A percentile compares a stretch with the other conserved stretches of the same genome.
These are phyloP conservation scores for Ustulina deusta DNA, from an alignment of 2,329 filamentous ascomycete genomes.

Conservation along the genomic window DNA sequence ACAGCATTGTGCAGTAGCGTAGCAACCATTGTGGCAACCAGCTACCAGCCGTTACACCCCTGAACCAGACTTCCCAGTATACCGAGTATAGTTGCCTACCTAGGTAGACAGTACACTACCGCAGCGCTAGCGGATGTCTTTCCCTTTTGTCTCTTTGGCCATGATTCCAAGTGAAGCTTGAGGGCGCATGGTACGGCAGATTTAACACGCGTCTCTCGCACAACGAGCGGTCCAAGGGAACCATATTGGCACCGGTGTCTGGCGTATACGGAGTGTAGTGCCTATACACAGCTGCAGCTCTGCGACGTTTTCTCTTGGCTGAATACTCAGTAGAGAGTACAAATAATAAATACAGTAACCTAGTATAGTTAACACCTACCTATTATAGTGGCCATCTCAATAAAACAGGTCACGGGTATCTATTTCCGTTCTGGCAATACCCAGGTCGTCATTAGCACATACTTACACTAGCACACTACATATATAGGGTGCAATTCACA, in stretches of 20 bases:
- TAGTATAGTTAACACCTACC: no score
- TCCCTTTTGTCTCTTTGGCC: slow-evolving; percentile 10
- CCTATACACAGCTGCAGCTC: no score
- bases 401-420: no score
- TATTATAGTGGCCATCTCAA: not conserved
- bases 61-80: slow-evolving; percentile 12
- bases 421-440: no score
- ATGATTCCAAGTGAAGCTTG: slow-evolving; percentile 12
- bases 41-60: slow-evolving; percentile 19
- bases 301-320: no score
- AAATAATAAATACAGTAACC: no score
- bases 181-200: slow-evolving; percentile 4
- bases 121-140: slow-evolving; percentile 13
- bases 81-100: no score
- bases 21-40: slow-evolving; percentile 27
- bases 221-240: not conserved
- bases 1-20: not conserved
- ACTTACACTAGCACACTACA: not conserved
- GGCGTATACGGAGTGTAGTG: no score
- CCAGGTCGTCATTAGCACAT: no score
- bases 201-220: slow-evolving; percentile 13
- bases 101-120: slow-evolving; percentile 1
- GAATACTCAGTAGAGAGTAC: no score
- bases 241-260: slow-evolving; percentile 19
- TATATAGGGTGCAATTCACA: not conserved